phyloP scores from a whole-genome alignment of 768 basidiomycete species.

The Amanita thiersii region DNA sequence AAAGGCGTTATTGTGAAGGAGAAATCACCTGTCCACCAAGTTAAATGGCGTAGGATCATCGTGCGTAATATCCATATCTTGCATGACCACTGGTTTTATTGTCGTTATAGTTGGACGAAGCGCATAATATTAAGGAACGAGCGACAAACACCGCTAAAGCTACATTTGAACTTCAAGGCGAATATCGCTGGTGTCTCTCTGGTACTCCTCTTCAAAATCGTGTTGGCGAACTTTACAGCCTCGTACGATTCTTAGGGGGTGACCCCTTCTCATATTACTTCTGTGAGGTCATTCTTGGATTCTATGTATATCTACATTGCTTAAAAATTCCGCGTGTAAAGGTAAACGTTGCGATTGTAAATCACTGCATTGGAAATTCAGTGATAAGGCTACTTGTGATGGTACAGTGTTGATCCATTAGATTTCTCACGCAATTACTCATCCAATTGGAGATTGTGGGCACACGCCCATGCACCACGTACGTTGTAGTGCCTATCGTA shows the following conservation, averaged over 20 bases:
- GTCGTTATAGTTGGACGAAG: slow-evolving; percentile 71
- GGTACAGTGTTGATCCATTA: slow-evolving; percentile 33
- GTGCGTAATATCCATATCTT: slow-evolving; percentile 28
- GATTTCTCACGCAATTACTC: background rate
- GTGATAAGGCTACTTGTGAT: slow-evolving; percentile 75
- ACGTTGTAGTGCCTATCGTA: slow-evolving; percentile 17
- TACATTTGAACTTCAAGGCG: slow-evolving; percentile 79
- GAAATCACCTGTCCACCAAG: slow-evolving; percentile 73
- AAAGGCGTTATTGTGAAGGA: slow-evolving; percentile 82
- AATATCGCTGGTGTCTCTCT: slow-evolving; percentile 90
- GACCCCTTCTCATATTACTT: slow-evolving; percentile 91
- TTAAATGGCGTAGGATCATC: slow-evolving; percentile 79
- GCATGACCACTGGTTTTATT: slow-evolving; percentile 1
- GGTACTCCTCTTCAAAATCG: slow-evolving; percentile 96
- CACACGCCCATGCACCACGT: slow-evolving; percentile 84
- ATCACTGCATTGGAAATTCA: slow-evolving; percentile 91
- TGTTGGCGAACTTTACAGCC: slow-evolving; percentile 97
- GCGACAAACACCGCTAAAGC: slow-evolving; percentile 94
- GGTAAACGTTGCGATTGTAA: slow-evolving; percentile 93
- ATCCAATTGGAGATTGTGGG: slow-evolving; percentile 51
- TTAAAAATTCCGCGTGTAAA: slow-evolving; percentile 18
- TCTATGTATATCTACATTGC: background rate
- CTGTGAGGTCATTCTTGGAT: slow-evolving; percentile 39
- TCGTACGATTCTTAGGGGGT: slow-evolving; percentile 87
- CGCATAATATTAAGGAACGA: slow-evolving; percentile 97